These are phyloP conservation scores for Russula brevipes DNA, from an alignment of 768 basidiomycete species.

Conservation along the genomic window DNA sequence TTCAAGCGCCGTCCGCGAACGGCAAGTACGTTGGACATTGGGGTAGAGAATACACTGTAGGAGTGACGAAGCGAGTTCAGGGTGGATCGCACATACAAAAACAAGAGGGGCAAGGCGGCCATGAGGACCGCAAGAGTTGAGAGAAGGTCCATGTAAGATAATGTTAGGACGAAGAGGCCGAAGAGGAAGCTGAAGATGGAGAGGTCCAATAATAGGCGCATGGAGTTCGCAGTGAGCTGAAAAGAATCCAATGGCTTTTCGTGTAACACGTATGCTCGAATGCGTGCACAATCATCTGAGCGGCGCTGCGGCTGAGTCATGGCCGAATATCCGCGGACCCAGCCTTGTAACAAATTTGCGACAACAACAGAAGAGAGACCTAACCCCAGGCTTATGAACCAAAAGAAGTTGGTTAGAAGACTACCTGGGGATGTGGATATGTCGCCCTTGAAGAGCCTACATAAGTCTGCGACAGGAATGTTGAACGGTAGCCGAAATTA, in stretches of 20 bases:
- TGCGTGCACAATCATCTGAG: background rate
- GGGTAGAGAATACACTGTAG: no score
- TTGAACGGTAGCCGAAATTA: conserved; percentile 2
- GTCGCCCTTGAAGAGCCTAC: background rate
- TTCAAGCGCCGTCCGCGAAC: no score
- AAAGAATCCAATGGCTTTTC: background rate
- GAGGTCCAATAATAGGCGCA: background rate
- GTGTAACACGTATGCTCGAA: conserved; percentile 2
- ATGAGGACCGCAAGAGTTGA: background rate
- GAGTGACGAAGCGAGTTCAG: no score
- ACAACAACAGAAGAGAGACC: background rate
- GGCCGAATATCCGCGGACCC: background rate
- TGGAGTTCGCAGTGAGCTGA: background rate
- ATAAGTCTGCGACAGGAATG: background rate
- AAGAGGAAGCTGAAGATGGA: conserved; percentile 4
- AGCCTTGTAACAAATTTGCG: conserved; percentile 7
- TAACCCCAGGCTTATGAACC: conserved; percentile 4
- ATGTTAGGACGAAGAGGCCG: background rate
- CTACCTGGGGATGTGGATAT: no score
- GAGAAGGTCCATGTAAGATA: background rate
- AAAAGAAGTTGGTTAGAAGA: background rate
- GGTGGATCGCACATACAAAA: no score
- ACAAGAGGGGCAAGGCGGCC: background rate
- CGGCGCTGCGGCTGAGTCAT: background rate
- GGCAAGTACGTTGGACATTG: no score